phyloP scores from a whole-genome alignment of 2,329 filamentous ascomycete species.

The Grosmannia serpens region DNA sequence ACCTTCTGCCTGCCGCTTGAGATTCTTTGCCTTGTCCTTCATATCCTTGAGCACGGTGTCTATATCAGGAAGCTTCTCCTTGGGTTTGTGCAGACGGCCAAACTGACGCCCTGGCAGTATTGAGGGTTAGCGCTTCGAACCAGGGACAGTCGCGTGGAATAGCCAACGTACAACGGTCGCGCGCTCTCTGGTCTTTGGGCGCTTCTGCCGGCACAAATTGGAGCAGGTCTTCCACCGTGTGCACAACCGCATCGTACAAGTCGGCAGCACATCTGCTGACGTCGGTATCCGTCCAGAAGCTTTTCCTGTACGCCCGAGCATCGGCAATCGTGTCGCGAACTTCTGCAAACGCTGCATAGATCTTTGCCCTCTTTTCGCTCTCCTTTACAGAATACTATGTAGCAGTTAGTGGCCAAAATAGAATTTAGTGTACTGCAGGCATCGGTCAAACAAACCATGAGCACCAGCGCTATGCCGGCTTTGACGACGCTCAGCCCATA shows the following conservation, averaged over 20 bases:
- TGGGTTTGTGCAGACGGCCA: background rate
- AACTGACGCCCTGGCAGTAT: background rate
- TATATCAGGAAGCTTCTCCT: background rate
- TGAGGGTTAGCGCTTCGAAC: background rate
- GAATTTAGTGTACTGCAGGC: background rate
- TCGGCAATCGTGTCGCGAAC: background rate
- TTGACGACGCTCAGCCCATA: background rate
- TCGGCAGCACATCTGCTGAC: background rate
- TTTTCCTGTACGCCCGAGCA: background rate
- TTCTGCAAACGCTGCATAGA: background rate
- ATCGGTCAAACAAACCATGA: background rate
- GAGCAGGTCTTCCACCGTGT: background rate
- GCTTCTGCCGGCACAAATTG: background rate
- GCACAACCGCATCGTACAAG: background rate
- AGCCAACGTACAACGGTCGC: background rate
- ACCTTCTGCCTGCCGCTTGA: background rate
- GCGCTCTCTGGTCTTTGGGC: background rate
- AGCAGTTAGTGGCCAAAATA: background rate
- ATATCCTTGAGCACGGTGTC: background rate
- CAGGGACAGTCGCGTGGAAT: too few species aligned
- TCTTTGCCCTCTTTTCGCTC: background rate
- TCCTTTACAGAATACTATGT: background rate
- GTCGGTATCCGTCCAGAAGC: background rate
- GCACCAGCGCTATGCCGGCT: background rate
- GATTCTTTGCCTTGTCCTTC: background rate